Conservation (phyloP, 805 yeast genomes). For the Kazachstania psychrophila region DNA sequence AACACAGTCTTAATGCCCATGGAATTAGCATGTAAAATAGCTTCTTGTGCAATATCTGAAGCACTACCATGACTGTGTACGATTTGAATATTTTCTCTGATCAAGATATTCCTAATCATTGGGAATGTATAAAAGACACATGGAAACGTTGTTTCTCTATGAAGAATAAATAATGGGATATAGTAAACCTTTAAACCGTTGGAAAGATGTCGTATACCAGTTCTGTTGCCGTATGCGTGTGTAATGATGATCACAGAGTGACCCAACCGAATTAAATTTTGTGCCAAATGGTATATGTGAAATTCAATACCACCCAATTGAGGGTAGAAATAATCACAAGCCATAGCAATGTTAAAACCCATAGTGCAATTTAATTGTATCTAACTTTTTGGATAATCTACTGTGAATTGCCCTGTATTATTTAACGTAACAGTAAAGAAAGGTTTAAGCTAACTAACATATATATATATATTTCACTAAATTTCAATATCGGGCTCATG, state of each 20-base stretch:
- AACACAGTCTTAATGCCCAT: slow-evolving; percentile 89
- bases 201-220: slow-evolving; percentile 73
- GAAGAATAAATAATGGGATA: slow-evolving; percentile 71
- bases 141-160: slow-evolving; percentile 79
- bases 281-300: slow-evolving; percentile 86
- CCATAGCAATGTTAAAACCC: slow-evolving; percentile 55
- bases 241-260: slow-evolving; percentile 82
- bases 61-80: slow-evolving; percentile 95
- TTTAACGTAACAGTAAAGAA: too few relatives aligned
- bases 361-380: too few relatives aligned
- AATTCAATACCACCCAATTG: slow-evolving; percentile 98
- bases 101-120: slow-evolving; percentile 68
- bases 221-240: slow-evolving; percentile 76
- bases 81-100: slow-evolving; percentile 77
- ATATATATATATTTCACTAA: too few relatives aligned
- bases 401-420: too few relatives aligned
- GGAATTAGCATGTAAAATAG: slow-evolving; percentile 80
- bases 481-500: too few relatives aligned
- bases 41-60: slow-evolving; percentile 80
- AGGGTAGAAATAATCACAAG: slow-evolving; percentile 94
- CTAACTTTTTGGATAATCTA: not conserved
- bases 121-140: slow-evolving; percentile 86
- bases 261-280: slow-evolving; percentile 67
- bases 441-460: too few relatives aligned
- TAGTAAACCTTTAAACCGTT: slow-evolving; percentile 91